These are phyloP conservation scores for Staphylotrichum longicolle DNA, from an alignment of 495 filamentous ascomycete species.

Conservation along the genomic window DNA sequence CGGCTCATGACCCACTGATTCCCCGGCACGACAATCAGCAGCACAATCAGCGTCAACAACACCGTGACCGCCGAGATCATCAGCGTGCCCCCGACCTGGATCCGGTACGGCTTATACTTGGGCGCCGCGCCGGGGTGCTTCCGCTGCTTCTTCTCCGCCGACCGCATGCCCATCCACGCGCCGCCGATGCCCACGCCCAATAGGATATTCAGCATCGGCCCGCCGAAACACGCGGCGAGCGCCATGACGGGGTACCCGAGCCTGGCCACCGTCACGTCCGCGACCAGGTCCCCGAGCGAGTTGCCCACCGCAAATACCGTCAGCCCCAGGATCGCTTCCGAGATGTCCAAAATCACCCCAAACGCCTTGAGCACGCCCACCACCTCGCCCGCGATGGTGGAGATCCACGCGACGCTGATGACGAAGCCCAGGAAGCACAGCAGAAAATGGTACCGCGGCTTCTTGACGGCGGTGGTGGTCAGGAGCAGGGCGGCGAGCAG, in stretches of 20 bases:
- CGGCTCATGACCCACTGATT: constrained; percentile 90
- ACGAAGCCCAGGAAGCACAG: constrained; percentile 89
- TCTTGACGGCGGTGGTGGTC: constrained; percentile 56
- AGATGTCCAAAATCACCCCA: constrained; percentile 88
- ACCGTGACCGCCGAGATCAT: constrained; percentile 78
- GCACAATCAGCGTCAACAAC: constrained; percentile 71
- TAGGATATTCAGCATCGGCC: constrained; percentile 96
- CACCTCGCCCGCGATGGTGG: constrained; percentile 92
- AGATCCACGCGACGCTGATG: constrained; percentile 93
- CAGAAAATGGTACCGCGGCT: constrained; percentile 65
- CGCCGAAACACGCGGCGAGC: constrained; percentile 90
- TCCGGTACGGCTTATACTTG: constrained; percentile 64
- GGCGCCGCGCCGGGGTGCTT: constrained; percentile 57
- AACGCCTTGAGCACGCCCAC: constrained; percentile 93
- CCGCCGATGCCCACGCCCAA: constrained; percentile 89
- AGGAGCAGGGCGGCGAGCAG: constrained; percentile 61
- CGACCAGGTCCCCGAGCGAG: constrained; percentile 89
- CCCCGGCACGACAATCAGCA: constrained; percentile 77
- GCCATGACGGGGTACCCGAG: constrained; percentile 98
- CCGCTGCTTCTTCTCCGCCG: constrained; percentile 51
- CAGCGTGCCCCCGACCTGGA: constrained; percentile 79
- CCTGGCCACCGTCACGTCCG: constrained; percentile 88
- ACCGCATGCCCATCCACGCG: constrained; percentile 72
- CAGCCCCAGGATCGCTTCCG: constrained; percentile 91
- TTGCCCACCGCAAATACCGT: constrained; percentile 98